phyloP scores from a whole-genome alignment of 495 filamentous ascomycete genomes.

The Gamarada debralockiae region DNA sequence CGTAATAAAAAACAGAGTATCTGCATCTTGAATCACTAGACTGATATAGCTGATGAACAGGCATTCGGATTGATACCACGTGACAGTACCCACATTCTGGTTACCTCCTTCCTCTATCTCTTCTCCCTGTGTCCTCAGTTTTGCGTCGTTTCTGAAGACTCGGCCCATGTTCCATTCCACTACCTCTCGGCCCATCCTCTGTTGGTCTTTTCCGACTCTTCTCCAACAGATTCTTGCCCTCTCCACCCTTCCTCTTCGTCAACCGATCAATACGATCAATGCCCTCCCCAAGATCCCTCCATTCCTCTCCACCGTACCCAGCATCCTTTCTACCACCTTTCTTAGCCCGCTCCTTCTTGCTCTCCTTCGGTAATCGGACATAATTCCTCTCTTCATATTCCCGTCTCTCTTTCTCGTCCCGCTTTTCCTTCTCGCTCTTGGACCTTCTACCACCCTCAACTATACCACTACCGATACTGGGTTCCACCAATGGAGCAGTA shows the following conservation, averaged over 20 bases:
- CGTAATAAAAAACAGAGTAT: too few relatives aligned
- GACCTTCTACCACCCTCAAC: conserved; percentile 63
- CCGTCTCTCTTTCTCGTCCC: conserved; percentile 64
- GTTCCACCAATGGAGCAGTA: conserved; percentile 68
- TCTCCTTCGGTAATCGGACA: conserved; percentile 72
- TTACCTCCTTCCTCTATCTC: conserved; percentile 38
- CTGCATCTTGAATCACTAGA: too few relatives aligned
- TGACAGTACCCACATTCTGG: too few relatives aligned
- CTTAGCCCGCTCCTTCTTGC: conserved; percentile 69
- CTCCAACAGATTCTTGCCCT: conserved; percentile 60
- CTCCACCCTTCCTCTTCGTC: conserved; percentile 55
- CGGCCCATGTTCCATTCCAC: conserved; percentile 60
- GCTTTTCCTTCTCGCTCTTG: conserved; percentile 65
- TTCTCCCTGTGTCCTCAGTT: conserved; percentile 56
- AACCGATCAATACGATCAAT: conserved; percentile 71
- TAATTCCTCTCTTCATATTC: conserved; percentile 88
- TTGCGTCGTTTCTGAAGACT: conserved; percentile 72
- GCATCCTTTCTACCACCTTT: conserved; percentile 42
- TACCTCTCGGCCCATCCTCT: conserved; percentile 54
- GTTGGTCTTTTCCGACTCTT: conserved; percentile 73
- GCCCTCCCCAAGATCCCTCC: conserved; percentile 72
- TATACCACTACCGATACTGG: conserved; percentile 82
- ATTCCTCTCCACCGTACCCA: conserved; percentile 80
- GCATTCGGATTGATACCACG: too few relatives aligned
- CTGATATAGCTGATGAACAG: too few relatives aligned